These are phyloP conservation scores for Drechslerella coelobrocha DNA, from an alignment of 2,329 filamentous ascomycete species.

Conservation along the genomic window DNA sequence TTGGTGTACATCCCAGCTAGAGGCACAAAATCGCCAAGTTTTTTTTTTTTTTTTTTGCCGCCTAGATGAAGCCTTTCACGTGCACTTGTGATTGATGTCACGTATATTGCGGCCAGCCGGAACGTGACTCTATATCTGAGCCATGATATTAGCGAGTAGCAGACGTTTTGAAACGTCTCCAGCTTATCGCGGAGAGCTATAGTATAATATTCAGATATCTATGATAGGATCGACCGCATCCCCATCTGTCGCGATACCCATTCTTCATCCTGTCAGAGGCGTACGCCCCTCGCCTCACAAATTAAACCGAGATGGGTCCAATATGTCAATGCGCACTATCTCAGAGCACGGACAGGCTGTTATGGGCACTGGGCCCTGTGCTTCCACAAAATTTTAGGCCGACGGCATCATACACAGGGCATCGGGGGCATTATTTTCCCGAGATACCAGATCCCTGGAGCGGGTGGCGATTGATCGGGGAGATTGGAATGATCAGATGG, in stretches of 20 bases:
- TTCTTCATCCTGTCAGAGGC: not conserved
- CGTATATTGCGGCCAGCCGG: too few species aligned
- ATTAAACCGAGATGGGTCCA: not conserved
- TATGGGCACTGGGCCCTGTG: too few species aligned
- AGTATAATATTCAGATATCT: not conserved
- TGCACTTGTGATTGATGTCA: not conserved
- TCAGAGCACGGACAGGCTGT: not conserved
- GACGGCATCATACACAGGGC: too few species aligned
- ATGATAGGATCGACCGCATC: not conserved
- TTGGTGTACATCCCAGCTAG: not conserved
- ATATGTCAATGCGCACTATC: not conserved
- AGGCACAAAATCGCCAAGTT: not conserved
- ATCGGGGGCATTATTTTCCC: too few species aligned
- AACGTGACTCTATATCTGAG: too few species aligned
- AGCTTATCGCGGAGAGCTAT: not conserved
- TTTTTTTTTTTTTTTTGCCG: too few species aligned
- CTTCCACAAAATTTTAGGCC: too few species aligned
- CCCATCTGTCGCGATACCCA: not conserved
- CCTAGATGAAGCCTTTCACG: not conserved
- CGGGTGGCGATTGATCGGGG: too few species aligned
- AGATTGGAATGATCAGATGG: too few species aligned
- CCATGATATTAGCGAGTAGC: not conserved
- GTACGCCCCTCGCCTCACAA: not conserved
- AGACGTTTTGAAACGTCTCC: constrained; percentile 1
- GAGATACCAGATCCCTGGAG: too few species aligned